phyloP scores from a whole-genome alignment of 2,329 filamentous ascomycete genomes.

The Claviceps citrina region DNA sequence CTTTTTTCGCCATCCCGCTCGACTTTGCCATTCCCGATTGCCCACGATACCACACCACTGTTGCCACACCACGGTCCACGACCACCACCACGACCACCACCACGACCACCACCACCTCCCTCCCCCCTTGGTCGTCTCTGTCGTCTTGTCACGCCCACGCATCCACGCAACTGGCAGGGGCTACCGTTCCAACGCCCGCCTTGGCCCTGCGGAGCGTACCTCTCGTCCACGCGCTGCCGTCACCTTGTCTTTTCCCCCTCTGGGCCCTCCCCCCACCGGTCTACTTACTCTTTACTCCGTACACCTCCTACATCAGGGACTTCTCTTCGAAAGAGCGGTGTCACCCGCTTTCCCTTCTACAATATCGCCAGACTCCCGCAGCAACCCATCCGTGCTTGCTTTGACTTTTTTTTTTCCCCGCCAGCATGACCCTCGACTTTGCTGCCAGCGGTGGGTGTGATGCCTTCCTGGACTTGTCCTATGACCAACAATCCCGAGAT shows the following conservation, averaged over 20 bases:
- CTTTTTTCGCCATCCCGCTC: constrained; percentile 6
- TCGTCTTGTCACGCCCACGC: constrained; percentile 3
- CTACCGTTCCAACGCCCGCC: constrained; percentile 5
- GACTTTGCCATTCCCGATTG: constrained; percentile 4
- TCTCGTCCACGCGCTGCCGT: too few relatives aligned
- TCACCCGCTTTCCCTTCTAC: constrained; percentile 23
- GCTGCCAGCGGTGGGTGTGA: constrained; percentile 39
- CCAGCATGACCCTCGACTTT: constrained; percentile 44
- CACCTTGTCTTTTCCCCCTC: background rate
- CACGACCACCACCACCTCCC: too few relatives aligned
- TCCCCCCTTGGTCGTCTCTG: too few relatives aligned
- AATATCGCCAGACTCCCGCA: constrained; percentile 21
- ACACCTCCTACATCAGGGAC: constrained; percentile 17
- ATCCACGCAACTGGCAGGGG: constrained; percentile 1
- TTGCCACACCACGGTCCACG: too few relatives aligned
- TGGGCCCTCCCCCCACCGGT: too few relatives aligned
- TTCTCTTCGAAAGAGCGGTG: constrained; percentile 28
- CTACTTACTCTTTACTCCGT: constrained; percentile 8
- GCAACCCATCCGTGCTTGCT: constrained; percentile 17
- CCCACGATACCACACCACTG: constrained; percentile 4
- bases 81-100: too few relatives aligned
- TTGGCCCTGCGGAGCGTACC: too few relatives aligned
- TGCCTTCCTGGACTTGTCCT: constrained; percentile 45
- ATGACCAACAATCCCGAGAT: constrained; percentile 43
- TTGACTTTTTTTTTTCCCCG: constrained; percentile 18